Conservation (phyloP, 2,329 filamentous ascomycete species). For the Monosporascus cannonballus region DNA sequence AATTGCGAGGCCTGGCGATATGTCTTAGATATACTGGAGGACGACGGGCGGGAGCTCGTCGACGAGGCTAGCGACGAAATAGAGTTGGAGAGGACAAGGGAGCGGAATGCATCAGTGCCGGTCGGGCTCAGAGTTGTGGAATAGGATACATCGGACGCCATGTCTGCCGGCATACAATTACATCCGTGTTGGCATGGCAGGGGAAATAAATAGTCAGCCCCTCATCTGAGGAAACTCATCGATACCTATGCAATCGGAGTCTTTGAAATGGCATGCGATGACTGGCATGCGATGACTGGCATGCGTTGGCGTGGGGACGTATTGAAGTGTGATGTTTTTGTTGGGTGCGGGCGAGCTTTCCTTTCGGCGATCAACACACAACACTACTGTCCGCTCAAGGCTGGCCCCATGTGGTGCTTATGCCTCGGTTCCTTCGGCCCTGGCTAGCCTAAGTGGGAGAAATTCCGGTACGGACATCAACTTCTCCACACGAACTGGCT, state of each 20-base stretch:
- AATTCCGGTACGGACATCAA: too few relatives aligned
- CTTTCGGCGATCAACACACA: too few relatives aligned
- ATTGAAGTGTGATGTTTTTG: too few relatives aligned
- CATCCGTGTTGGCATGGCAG: background rate
- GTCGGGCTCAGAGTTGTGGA: constrained; percentile 41
- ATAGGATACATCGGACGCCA: constrained; percentile 38
- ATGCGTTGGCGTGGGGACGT: too few relatives aligned
- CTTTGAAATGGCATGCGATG: too few relatives aligned
- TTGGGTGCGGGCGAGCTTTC: too few relatives aligned
- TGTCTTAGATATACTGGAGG: constrained; percentile 77
- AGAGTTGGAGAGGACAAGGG: constrained; percentile 55
- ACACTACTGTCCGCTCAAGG: too few relatives aligned
- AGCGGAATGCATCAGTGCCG: constrained; percentile 39
- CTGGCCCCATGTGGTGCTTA: too few relatives aligned
- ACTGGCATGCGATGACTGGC: too few relatives aligned
- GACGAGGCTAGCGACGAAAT: constrained; percentile 64
- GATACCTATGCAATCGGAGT: background rate
- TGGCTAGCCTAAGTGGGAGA: too few relatives aligned
- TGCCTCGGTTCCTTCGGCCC: too few relatives aligned
- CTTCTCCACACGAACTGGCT: too few relatives aligned
- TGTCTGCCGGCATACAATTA: constrained; percentile 14
- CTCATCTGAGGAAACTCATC: background rate
- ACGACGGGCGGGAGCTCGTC: constrained; percentile 51
- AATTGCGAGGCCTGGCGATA: constrained; percentile 93
- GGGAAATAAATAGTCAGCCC: background rate